Conservation (phyloP, 371 early-diverging fungal species). For the Coemansia sp. region DNA sequence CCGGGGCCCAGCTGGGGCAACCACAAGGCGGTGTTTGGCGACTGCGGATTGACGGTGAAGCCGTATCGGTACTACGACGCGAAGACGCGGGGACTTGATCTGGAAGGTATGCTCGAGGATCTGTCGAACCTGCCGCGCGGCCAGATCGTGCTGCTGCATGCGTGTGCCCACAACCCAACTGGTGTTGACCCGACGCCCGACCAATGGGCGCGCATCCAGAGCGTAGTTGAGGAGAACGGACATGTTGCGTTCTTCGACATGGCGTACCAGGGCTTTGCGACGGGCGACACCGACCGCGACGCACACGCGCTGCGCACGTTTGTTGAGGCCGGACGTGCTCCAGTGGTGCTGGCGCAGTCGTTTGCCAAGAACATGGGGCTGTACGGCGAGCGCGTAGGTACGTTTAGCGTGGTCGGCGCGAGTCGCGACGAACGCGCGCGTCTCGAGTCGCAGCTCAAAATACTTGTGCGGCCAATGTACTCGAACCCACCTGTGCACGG, state of each 20-base stretch:
- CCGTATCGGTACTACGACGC: slow-evolving; percentile 95
- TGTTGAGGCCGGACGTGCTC: slow-evolving; percentile 72
- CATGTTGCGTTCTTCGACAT: slow-evolving; percentile 97
- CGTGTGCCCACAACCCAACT: slow-evolving; percentile 99
- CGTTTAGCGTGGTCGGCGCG: slow-evolving; percentile 86
- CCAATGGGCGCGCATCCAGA: slow-evolving; percentile 91
- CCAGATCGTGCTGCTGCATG: slow-evolving; percentile 92
- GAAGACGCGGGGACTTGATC: slow-evolving; percentile 89
- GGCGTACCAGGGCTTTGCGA: slow-evolving; percentile 99
- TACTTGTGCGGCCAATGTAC: slow-evolving; percentile 95
- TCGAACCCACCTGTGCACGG: slow-evolving; percentile 97
- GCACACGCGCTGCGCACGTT: slow-evolving; percentile 95
- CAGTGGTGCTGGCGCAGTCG: slow-evolving; percentile 87
- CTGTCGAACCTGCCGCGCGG: slow-evolving; percentile 81
- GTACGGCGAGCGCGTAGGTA: slow-evolving; percentile 97
- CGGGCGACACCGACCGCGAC: slow-evolving; percentile 87
- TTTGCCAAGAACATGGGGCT: slow-evolving; percentile 99
- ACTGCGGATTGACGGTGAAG: slow-evolving; percentile 83
- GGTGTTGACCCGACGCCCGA: slow-evolving; percentile 94
- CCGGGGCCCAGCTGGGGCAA: slow-evolving; percentile 99
- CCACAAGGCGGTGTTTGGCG: slow-evolving; percentile 92
- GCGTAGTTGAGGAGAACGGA: slow-evolving; percentile 75
- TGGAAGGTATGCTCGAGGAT: slow-evolving; percentile 89
- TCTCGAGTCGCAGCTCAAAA: slow-evolving; percentile 93
- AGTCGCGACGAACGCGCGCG: slow-evolving; percentile 79